phyloP scores from a whole-genome alignment of 2,329 filamentous ascomycete species.

The Aspergillus chevalieri region DNA sequence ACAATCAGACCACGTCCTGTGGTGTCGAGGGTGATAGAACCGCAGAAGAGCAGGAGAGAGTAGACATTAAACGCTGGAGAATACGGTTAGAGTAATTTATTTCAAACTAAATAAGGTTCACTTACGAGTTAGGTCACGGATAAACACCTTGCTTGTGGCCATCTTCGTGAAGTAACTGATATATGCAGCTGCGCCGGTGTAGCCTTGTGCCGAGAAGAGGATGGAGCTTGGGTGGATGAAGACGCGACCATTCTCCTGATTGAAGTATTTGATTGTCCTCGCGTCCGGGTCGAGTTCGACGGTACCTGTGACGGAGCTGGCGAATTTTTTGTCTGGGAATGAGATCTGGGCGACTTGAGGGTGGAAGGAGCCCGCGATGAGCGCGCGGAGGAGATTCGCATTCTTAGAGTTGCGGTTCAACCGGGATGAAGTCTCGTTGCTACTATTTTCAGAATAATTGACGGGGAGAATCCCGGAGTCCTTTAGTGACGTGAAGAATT shows the following conservation, averaged over 20 bases:
- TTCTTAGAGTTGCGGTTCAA: slow-evolving; percentile 33
- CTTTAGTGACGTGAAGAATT: slow-evolving; percentile 78
- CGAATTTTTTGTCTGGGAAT: slow-evolving; percentile 94
- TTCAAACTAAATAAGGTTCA: slow-evolving; percentile 18
- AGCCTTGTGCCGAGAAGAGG: slow-evolving; percentile 75
- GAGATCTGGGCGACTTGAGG: slow-evolving; percentile 89
- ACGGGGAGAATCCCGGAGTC: slow-evolving; percentile 73
- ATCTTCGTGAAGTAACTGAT: slow-evolving; percentile 90
- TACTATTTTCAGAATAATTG: slow-evolving; percentile 34
- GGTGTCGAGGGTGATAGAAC: slow-evolving; percentile 78
- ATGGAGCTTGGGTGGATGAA: slow-evolving; percentile 90
- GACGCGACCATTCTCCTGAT: slow-evolving; percentile 74
- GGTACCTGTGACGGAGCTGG: slow-evolving; percentile 75
- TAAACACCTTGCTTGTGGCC: slow-evolving; percentile 84
- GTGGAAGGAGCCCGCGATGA: slow-evolving; percentile 67
- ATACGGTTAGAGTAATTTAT: neutral
- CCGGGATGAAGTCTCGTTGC: slow-evolving; percentile 33
- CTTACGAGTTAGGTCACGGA: slow-evolving; percentile 82
- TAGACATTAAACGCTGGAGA: slow-evolving; percentile 71
- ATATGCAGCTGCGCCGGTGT: slow-evolving; percentile 68
- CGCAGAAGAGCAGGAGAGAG: slow-evolving; percentile 79
- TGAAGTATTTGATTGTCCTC: slow-evolving; percentile 85
- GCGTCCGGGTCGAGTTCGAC: slow-evolving; percentile 92
- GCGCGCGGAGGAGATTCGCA: slow-evolving; percentile 55
- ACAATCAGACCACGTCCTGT: slow-evolving; percentile 79